phyloP scores from a whole-genome alignment of 352 stramenopile genomes.

The Phytophthora pseudosyringae region DNA sequence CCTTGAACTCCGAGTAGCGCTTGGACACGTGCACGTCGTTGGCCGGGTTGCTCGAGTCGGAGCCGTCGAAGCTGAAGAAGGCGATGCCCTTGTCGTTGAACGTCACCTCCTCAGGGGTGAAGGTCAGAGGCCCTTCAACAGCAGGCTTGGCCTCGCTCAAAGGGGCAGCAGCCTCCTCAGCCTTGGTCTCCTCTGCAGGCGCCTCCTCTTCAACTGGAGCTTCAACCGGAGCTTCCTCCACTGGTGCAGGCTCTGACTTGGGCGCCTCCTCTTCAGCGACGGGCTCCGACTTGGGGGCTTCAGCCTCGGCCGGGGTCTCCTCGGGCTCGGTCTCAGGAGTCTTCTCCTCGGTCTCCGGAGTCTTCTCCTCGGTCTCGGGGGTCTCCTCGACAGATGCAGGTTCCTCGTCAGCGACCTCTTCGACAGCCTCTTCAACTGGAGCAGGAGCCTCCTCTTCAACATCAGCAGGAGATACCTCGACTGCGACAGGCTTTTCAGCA shows the following conservation, averaged over 20 bases:
- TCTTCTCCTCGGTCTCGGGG: not conserved
- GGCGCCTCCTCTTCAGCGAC: slow-evolving; percentile 5
- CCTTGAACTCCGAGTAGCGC: slow-evolving; percentile 84
- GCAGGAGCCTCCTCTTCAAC: slow-evolving; percentile 10
- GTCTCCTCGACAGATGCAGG: slow-evolving; percentile 3
- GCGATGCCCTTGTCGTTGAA: slow-evolving; percentile 42
- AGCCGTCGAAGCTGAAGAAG: slow-evolving; percentile 64
- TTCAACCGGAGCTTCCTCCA: slow-evolving; percentile 6
- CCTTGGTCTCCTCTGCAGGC: slow-evolving; percentile 9
- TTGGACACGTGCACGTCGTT: slow-evolving; percentile 65
- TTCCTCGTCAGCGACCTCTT: not conserved
- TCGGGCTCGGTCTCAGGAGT: not conserved
- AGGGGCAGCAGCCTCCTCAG: slow-evolving; percentile 15
- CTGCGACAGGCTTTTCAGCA: slow-evolving; percentile 3
- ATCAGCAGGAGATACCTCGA: slow-evolving; percentile 11
- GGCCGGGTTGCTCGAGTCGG: slow-evolving; percentile 45
- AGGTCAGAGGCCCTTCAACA: slow-evolving; percentile 11
- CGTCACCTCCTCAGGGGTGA: slow-evolving; percentile 27
- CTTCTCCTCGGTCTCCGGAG: not conserved
- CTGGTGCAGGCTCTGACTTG: slow-evolving; percentile 3
- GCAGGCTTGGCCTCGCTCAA: slow-evolving; percentile 19
- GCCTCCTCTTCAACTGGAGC: slow-evolving; percentile 4
- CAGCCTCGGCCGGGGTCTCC: slow-evolving; percentile 2
- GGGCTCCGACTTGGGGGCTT: slow-evolving; percentile 8
- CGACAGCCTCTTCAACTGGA: slow-evolving; percentile 19